These are phyloP conservation scores for Mycosphaerella arachidis DNA, from an alignment of 2,329 filamentous ascomycete species.

Conservation along the genomic window DNA sequence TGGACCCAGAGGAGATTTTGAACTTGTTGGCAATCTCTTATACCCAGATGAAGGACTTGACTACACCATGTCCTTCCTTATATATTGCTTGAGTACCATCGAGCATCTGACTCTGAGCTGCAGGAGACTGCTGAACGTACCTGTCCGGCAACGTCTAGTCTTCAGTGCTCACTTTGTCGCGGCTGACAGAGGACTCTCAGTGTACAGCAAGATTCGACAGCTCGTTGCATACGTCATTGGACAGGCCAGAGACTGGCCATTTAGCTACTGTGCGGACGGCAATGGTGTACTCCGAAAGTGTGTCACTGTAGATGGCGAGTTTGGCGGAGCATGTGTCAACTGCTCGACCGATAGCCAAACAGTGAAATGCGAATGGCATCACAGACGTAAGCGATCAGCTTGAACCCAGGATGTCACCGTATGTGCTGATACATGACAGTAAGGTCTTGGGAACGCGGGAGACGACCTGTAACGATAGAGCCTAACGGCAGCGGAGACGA, in stretches of 20 bases:
- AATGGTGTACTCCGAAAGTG: not conserved
- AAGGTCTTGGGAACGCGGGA: not conserved
- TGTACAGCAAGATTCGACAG: not conserved
- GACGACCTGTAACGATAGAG: not conserved
- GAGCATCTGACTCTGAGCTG: not conserved
- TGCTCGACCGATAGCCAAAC: not conserved
- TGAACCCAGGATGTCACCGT: not conserved
- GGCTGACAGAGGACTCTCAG: not conserved
- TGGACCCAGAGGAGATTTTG: not conserved
- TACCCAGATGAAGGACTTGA: not conserved
- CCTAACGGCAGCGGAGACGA: not conserved
- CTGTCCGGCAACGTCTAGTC: not conserved
- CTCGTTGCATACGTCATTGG: not conserved
- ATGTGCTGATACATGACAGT: not conserved
- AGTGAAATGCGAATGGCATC: not conserved
- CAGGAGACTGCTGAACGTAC: not conserved
- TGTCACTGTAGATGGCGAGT: not conserved
- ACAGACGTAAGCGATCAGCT: not conserved
- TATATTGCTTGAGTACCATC: not conserved
- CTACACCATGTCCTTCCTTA: not conserved
- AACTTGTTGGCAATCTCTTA: not conserved
- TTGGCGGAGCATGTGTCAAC: not conserved
- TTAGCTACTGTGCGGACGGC: not conserved
- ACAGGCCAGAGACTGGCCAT: not conserved
- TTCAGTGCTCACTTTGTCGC: not conserved